Evolutionary conservation across 306 rosid species (phyloP), one percentile per base, ranked within the genome.

Genomic region (Fragaria nilgerrensis): DNA sequence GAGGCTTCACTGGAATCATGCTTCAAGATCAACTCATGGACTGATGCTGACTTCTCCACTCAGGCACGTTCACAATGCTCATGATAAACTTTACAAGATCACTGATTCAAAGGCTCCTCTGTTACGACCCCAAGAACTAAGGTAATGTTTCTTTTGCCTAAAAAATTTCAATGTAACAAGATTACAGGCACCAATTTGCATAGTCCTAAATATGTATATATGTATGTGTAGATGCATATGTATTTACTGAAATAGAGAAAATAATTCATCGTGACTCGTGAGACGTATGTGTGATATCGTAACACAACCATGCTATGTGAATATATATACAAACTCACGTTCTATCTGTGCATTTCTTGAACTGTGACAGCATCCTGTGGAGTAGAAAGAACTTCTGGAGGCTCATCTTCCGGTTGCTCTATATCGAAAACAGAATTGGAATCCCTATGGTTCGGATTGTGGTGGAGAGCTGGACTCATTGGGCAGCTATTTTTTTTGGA

Each of bases 1-100:
- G 75, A 71, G 75, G 75, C 75, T 71, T 71, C 75, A 71, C 14
- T 71, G 75, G 75, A 71, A 71, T 17, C 75, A 52, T 47, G 75
- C 75, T 49, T 71, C 75, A 16, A 71, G 59, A 71, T 71, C 61
- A 52, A 48, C 36, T 71, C 75, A 71, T 19, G 75, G 75, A 37
- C 53, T 71, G 75, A 71, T 71, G 75, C 61, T 71, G 62, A 71
- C 75, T 47, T 10, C 58, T 17, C 75, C 75, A 49, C 75, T 71
- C 53, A 71, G 75, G 75, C 58, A 71, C 29, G 75, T 49, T 48
- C 45, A 71, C 27, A 25, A 32, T 71, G 29, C 75, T 29, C 10
- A 29, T 71, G 75, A 71, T 12, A 71, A 71, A 71, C 43, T 71
- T 6, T 7, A 71, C 55, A 52, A 49, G 20, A 49, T 71, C 61